These are phyloP conservation scores for Nothophaeocryptopus gaeumannii DNA, from an alignment of 2,329 filamentous ascomycete species.

Conservation along the genomic window DNA sequence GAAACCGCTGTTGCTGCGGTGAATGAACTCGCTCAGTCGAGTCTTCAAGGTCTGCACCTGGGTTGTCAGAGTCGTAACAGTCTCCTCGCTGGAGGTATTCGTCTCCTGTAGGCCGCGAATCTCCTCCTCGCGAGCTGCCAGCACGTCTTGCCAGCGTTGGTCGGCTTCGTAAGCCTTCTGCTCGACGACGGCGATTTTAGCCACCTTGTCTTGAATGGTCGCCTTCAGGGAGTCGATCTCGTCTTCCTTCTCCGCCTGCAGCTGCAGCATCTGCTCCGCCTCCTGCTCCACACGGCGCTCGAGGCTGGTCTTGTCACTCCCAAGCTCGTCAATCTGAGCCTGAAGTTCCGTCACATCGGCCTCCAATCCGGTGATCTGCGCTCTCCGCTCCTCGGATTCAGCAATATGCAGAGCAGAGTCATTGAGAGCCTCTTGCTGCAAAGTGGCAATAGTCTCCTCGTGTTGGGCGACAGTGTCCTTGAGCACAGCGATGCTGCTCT, in stretches of 20 bases:
- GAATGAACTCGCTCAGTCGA: conserved; percentile 36
- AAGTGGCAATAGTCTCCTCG: conserved; percentile 25
- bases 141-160: conserved; percentile 40
- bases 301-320: conserved; percentile 30
- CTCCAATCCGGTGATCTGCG: conserved; percentile 34
- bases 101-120: conserved; percentile 35
- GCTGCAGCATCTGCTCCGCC: conserved; percentile 36
- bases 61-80: conserved; percentile 26
- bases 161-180: conserved; percentile 38
- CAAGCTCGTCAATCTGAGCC: conserved; percentile 25
- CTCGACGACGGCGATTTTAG: conserved; percentile 33
- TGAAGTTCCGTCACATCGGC: conserved; percentile 23
- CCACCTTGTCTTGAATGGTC: conserved; percentile 34
- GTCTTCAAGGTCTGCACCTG: conserved; percentile 29
- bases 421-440: conserved; percentile 27
- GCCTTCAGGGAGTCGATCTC: conserved; percentile 33
- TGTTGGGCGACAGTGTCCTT: conserved; percentile 24
- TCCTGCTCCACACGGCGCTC: conserved; percentile 37
- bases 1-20: conserved; percentile 35
- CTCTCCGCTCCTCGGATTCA: conserved; percentile 35
- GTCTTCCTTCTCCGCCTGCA: conserved; percentile 33
- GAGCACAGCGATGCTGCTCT: conserved; percentile 28
- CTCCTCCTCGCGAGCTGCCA: conserved; percentile 38
- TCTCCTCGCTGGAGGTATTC: conserved; percentile 25
- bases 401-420: conserved; percentile 29